phyloP scores from a whole-genome alignment of 1,139 yeast genomes.

The Hanseniaspora sp. region DNA sequence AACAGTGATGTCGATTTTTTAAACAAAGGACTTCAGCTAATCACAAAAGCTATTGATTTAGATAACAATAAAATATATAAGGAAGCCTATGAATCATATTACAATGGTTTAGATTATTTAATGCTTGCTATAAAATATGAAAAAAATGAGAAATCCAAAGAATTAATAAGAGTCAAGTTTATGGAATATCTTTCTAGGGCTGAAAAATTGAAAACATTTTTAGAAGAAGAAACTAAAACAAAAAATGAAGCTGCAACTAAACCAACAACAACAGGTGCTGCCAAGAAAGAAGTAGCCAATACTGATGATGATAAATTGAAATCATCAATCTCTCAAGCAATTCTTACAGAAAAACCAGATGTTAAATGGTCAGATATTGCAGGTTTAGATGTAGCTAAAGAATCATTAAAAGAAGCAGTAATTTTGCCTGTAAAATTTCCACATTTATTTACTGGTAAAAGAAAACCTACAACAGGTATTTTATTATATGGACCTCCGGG shows the following conservation, averaged over 20 bases:
- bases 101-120: conserved; percentile 84
- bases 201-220: conserved; percentile 82
- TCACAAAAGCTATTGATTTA: conserved; percentile 89
- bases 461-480: conserved; percentile 89
- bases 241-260: conserved; percentile 31
- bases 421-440: conserved; percentile 91
- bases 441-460: conserved; percentile 82
- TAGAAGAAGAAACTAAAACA: conserved; percentile 48
- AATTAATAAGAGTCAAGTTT: conserved; percentile 75
- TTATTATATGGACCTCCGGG: conserved; percentile 96
- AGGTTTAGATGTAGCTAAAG: conserved; percentile 89
- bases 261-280: conserved; percentile 17
- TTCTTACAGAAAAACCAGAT: conserved; percentile 82
- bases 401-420: conserved; percentile 94
- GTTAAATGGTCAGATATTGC: conserved; percentile 95
- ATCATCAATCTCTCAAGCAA: conserved; percentile 87
- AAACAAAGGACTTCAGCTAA: conserved; percentile 84
- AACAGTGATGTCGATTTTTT: conserved; percentile 68
- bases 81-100: conserved; percentile 87
- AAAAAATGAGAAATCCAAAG: conserved; percentile 80
- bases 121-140: conserved; percentile 96
- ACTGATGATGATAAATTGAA: conserved; percentile 75
- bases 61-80: conserved; percentile 85
- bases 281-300: conserved; percentile 29
- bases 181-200: conserved; percentile 89